Evolutionary conservation across 1,284 basidiomycete species (phyloP), one percentile per base, ranked within the genome.

Genomic region (Cutaneotrichosporon curvatum): DNA sequence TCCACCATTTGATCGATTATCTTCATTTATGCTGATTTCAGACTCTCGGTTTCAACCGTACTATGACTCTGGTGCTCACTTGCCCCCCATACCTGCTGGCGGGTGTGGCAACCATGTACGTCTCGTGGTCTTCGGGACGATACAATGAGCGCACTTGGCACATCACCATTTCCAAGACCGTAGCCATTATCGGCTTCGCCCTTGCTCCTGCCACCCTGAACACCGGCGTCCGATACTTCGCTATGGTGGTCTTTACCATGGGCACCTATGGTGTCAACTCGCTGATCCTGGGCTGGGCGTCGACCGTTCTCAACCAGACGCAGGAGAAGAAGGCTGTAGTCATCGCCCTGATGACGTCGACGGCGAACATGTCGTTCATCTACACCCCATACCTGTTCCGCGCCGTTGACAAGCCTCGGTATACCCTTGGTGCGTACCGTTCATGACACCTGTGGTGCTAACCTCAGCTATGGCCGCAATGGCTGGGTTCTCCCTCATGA

Each of bases 61-160:
- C 58, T 37, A 60, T 62, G 40, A 69, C 68, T 1, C 61, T 71
- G 12, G 57, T 68, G 7, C 62, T 73, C 30, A 70, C 67, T 16
- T 66, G 65, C 32, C 70, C 70, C 12, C 67, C 68, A 0, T 70
- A 68, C 53, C 50, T 64, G 19, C 18, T 58, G 12, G 56, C 60
- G 4, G 60, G 57, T n/a, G 19, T 48, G 6, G 48, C 58, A 22
- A 53, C 55, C 32, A 39, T 62, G n/a, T 21, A 39, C 20, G 43
- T 60, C 40, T 51, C 53, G 4, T 57, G 47, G 35, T 51, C 50
- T 10, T 68, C 65, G 4, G 65, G 58, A 37, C 43, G 51, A 33
- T 52, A 41, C 22, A 58, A 57, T 47, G 55, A 58, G 43, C 51
- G 57, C 16, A 54, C 56, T 2, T 58, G 52, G 51, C 60, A 62